Percentiles rank a stretch among this genome's conserved stretches.
These are phyloP conservation scores for Pseudopithomyces maydicus DNA, from an alignment of 2,329 filamentous ascomycete species.

Conservation along the genomic window DNA sequence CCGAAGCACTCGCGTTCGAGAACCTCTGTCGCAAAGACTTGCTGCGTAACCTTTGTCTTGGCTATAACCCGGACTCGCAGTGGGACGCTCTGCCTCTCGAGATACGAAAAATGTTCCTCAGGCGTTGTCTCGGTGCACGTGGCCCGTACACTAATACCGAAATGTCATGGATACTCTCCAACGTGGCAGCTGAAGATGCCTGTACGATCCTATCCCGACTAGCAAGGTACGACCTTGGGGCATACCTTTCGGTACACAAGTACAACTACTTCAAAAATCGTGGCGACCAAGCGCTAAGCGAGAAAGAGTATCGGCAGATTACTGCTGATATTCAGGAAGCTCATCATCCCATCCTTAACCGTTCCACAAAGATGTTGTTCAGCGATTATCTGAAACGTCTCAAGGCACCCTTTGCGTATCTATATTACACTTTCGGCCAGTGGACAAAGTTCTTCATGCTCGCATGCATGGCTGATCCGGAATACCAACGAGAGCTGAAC, in stretches of 20 bases:
- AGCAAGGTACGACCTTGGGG: constrained; percentile 56
- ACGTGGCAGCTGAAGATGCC: constrained; percentile 48
- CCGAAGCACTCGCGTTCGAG: constrained; percentile 27
- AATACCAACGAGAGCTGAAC: constrained; percentile 57
- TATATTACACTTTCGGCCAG: constrained; percentile 51
- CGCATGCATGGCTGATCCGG: constrained; percentile 57
- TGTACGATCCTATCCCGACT: constrained; percentile 48
- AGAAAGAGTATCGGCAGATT: constrained; percentile 39
- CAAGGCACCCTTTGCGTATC: constrained; percentile 42
- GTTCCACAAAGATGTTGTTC: constrained; percentile 30
- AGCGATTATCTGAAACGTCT: constrained; percentile 32
- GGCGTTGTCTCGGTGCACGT: constrained; percentile 52
- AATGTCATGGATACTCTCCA: constrained; percentile 52
- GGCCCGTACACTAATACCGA: constrained; percentile 48
- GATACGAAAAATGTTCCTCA: constrained; percentile 53
- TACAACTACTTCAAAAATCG: constrained; percentile 37
- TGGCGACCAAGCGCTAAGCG: constrained; percentile 24
- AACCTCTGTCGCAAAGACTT: constrained; percentile 49
- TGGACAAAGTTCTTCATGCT: constrained; percentile 56
- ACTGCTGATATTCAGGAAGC: constrained; percentile 39
- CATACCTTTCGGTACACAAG: constrained; percentile 42
- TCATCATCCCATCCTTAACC: constrained; percentile 37
- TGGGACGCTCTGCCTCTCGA: constrained; percentile 57
- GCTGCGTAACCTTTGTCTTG: constrained; percentile 54
- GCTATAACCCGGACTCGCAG: constrained; percentile 55